A percentile compares a stretch with the other conserved stretches of the same genome.
These are phyloP conservation scores for Candida broadrunensis DNA, from an alignment of 805 yeast genomes.

Conservation along the genomic window DNA sequence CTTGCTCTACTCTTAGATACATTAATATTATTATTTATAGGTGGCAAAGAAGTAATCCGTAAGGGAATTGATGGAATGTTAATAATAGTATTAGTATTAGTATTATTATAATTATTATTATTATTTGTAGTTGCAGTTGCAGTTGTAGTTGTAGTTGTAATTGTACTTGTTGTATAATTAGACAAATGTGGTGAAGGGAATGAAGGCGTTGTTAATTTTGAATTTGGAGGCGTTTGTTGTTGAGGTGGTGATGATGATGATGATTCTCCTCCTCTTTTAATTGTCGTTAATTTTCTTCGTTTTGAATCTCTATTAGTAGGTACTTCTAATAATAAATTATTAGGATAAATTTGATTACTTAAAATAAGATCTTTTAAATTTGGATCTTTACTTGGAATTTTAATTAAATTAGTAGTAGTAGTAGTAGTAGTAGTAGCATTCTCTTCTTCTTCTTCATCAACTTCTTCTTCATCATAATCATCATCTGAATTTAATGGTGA, in stretches of 20 bases:
- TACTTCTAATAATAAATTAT: slow-evolving; percentile 23
- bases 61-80: no score
- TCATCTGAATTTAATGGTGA: background rate
- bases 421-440: background rate
- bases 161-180: background rate
- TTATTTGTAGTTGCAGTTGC: no score
- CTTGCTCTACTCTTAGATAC: background rate
- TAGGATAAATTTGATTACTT: slow-evolving; percentile 19
- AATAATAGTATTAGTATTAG: no score
- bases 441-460: slow-evolving; percentile 8
- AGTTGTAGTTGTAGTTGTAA: background rate
- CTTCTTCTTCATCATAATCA: background rate
- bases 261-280: slow-evolving; percentile 16
- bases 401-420: slow-evolving; percentile 4
- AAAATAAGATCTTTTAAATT: slow-evolving; percentile 16
- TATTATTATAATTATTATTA: no score
- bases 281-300: slow-evolving; percentile 20
- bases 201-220: slow-evolving; percentile 6
- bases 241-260: slow-evolving; percentile 21
- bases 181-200: slow-evolving; percentile 2
- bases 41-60: background rate
- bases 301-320: slow-evolving; percentile 13
- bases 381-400: slow-evolving; percentile 23
- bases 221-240: slow-evolving; percentile 3
- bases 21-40: background rate